Base-by-base conservation (phyloP, 2,329 filamentous ascomycete species). In the Monilinia aucupariae region DNA sequence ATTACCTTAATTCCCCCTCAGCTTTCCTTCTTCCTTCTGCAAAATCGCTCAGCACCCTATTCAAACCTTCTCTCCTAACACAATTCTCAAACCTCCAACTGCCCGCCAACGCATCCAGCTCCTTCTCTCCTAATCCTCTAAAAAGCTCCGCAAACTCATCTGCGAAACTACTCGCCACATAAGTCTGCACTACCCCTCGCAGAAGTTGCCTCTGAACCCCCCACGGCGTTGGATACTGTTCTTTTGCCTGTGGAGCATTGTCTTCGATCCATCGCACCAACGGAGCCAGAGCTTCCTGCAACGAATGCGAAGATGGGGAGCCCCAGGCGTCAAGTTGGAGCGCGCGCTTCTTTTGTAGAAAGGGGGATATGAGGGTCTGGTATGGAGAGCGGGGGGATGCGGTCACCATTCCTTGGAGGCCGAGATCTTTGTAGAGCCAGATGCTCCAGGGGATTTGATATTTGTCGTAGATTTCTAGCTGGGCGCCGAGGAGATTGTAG, bases 371-470 rank as follows among this genome's bases (percentile, higher is more conserved):
- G 2, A 79, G 77, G 27, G 75, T 75, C 71, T 83, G 82, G 73
- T 82, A 84, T 2, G 75, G 67, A 9, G 76, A 79, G 13, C 78
- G 55, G 13, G 67, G 66, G 30, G 63, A 49, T 8, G 79, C 74
- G 64, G 81, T 79, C 0, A 82, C 74, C 81, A 85, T 83, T 7
- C 81, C 82, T 70, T 84, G 81, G 51, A 81, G 77, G 0, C 82
- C 81, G 47, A 84, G 79, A 64, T 85, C 81, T 70, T 84, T 85
- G 72, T 83, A 84, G 0, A 82, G 72, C 82, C 82, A 85, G 68
- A 87, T 87, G 17, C 75, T 80, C 85, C 84, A 87, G 60, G 77
- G 76, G 43, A 82, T 81, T 55, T 77, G 72, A 64, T 80, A 72
- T 71, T 79, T 78, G 59, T 80, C 78, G 69, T 85, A 85, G 49